phyloP scores from a whole-genome alignment of 177 flowering plant genomes.

The Vitis hybrid region DNA sequence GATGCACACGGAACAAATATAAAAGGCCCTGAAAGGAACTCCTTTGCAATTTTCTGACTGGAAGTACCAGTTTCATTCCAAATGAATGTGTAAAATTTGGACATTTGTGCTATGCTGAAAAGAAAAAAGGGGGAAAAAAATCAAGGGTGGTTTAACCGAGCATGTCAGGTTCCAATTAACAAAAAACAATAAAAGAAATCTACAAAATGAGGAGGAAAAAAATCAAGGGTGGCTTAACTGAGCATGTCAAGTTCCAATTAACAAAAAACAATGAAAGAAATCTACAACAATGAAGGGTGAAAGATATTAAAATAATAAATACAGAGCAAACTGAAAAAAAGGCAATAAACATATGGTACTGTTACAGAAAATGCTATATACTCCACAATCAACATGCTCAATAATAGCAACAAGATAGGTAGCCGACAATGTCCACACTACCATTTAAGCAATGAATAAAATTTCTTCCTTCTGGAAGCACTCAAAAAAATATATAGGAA shows the following conservation, averaged over 20 bases:
- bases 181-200: not conserved
- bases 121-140: slow-evolving; percentile 8
- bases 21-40: slow-evolving; percentile 54
- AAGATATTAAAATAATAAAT: no score
- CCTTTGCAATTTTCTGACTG: slow-evolving; percentile 36
- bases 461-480: no score
- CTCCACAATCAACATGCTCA: no score
- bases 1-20: slow-evolving; percentile 71
- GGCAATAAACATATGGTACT: no score
- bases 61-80: slow-evolving; percentile 58
- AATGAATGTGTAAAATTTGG: slow-evolving; percentile 66
- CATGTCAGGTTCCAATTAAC: not conserved
- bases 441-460: no score
- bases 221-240: not conserved
- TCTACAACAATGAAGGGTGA: no score
- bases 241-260: not conserved
- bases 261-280: not conserved
- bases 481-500: no score
- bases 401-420: no score
- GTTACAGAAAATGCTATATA: no score
- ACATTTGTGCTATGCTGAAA: slow-evolving; percentile 83
- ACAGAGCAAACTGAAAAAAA: no score
- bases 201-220: not conserved
- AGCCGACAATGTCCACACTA: no score
- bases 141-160: not conserved